phyloP scores from a whole-genome alignment of 192 early-diverging fungal genomes.

The Chytriomyces hyalinus region DNA sequence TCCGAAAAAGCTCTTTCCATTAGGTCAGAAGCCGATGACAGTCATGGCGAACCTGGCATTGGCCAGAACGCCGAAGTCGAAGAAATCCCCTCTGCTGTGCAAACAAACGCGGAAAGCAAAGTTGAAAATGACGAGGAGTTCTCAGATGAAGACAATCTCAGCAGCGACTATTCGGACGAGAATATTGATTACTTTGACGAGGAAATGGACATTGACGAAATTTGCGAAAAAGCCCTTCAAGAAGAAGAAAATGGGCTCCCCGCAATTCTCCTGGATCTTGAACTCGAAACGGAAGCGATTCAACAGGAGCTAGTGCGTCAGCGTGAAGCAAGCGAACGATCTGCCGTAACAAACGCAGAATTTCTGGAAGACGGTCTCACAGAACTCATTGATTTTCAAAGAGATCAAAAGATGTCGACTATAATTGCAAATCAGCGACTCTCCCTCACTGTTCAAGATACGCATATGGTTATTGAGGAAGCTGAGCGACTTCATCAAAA shows the following conservation, averaged over 20 bases:
- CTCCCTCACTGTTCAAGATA: neutral
- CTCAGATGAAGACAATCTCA: neutral
- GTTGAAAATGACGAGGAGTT: neutral
- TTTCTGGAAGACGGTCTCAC: conserved; percentile 7
- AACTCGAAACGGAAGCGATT: conserved; percentile 5
- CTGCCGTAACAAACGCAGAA: neutral
- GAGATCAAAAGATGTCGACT: neutral
- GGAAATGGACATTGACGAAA: conserved; percentile 6
- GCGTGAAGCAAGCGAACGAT: conserved; percentile 6
- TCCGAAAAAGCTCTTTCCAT: too few relatives aligned
- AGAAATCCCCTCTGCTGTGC: neutral
- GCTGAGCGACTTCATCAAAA: neutral
- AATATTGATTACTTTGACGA: neutral
- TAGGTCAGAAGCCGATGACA: neutral
- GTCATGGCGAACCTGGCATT: neutral
- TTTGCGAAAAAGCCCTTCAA: neutral
- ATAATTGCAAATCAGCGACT: neutral
- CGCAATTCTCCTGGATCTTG: conserved; percentile 1
- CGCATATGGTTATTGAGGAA: neutral
- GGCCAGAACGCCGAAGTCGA: neutral
- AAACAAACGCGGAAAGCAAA: neutral
- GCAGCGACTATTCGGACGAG: neutral
- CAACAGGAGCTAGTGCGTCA: neutral
- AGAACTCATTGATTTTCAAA: neutral
- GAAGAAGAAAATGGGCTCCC: neutral